Evolutionary conservation across 1,139 yeast genomes (phyloP).

Genomic region (Yamadazyma sp.): DNA sequence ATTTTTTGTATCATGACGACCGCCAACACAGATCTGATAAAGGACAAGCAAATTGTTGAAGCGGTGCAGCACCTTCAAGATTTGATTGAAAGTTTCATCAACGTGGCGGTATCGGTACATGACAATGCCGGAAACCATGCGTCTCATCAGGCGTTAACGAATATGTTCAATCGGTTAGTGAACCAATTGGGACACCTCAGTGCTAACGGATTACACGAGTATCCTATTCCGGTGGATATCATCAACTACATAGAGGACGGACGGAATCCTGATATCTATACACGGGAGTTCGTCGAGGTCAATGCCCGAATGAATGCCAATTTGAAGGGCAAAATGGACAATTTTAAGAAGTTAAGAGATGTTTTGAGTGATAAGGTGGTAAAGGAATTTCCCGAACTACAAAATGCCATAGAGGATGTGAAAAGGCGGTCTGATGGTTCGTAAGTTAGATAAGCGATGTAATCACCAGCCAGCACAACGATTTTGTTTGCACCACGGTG

Average conservation of each 20-base stretch:
- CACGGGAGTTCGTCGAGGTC: constrained; percentile 93
- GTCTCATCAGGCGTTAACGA: constrained; percentile 43
- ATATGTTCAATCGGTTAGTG: constrained; percentile 42
- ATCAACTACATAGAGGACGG: constrained; percentile 90
- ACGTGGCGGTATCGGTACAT: constrained; percentile 86
- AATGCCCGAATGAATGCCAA: constrained; percentile 86
- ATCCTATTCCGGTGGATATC: constrained; percentile 73
- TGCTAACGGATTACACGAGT: constrained; percentile 32
- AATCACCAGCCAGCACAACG: background rate
- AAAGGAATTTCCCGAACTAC: constrained; percentile 76
- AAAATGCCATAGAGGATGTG: constrained; percentile 37
- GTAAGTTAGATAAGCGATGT: background rate
- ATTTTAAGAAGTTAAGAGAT: constrained; percentile 57
- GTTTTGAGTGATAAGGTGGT: constrained; percentile 66
- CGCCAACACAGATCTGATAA: constrained; percentile 23
- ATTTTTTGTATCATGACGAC: constrained; percentile 35
- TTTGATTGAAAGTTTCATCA: constrained; percentile 81
- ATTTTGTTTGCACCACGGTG: background rate
- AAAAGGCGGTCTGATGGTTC: constrained; percentile 20
- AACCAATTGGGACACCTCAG: constrained; percentile 38
- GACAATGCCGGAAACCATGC: constrained; percentile 83
- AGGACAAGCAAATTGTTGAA: constrained; percentile 29
- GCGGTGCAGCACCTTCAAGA: constrained; percentile 64
- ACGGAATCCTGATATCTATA: constrained; percentile 93
- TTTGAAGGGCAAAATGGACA: constrained; percentile 77